Evolutionary conservation across 768 basidiomycete species (phyloP), one percentile per base, ranked within the genome.

Genomic region (Serendipita indica): DNA sequence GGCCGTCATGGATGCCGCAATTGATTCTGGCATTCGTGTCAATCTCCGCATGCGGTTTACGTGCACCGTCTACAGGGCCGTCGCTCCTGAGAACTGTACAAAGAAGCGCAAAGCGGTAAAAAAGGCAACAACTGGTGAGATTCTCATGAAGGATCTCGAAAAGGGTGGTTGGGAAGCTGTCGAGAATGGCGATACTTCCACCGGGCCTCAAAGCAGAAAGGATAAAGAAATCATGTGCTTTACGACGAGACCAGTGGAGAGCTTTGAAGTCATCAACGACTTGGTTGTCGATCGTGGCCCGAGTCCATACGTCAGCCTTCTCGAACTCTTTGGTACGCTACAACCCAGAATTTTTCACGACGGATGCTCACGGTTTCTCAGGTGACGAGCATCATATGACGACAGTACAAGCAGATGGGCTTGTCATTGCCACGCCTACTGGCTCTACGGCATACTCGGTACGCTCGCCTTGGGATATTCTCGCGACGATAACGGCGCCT

Each of bases 381-480:
- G 94, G 92, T 61, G 96, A 99, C 67, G 94, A 99, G 63, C 90
- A 99, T 70, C 96, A 98, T 73, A 84, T 99, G 79, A 99, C 96
- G 1, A 99, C 96, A 1, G 96, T 98, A 2, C 96, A 98, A 72
- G 96, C 93, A 0, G 96, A 99, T 66, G 96, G 96, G 12, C 74
- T 99, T 39, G 90, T 88, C 30, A 84, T 99, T 14, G 85, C 85
- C 22, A 99, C 96, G 0, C 96, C 96, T 5, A 99, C 96, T 0
- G 96, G 96, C 3, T 98, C 96, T 0, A 99, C 96, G 10, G 96
- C 96, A 2, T 99, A 99, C 70, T 99, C 96, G 14, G 89, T 91
- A 65, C 45, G 84, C 73, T 60, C 35, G 20, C 56, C 10, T n/a
- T n/a, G n/a, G n/a, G 45, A 35, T 22, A n/a, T 49, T 22, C 16